Conservation (phyloP, 345 rosid species). For the Hypericum perforatum region DNA sequence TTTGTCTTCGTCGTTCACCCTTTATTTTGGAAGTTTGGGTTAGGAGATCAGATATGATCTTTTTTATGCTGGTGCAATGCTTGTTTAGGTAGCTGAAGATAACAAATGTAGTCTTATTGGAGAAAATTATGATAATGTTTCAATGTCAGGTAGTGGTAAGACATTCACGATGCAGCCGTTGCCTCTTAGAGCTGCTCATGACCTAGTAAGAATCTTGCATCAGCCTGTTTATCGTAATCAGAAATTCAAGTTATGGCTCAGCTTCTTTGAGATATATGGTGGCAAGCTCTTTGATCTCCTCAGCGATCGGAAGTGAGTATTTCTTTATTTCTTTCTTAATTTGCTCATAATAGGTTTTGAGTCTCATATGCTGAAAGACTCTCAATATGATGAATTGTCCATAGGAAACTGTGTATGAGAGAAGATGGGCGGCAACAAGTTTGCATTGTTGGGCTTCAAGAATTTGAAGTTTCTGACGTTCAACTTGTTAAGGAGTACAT, state of each 20-base stretch:
- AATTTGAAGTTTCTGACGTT: constrained; percentile 87
- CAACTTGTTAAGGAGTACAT: constrained; percentile 91
- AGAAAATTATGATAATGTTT: constrained; percentile 1
- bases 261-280: constrained; percentile 94
- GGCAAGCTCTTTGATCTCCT: constrained; percentile 95
- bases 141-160: constrained; percentile 86
- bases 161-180: constrained; percentile 98
- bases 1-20: no score
- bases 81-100: constrained; percentile 1
- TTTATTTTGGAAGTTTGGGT: no score
- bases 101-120: background rate
- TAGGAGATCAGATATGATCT: no score
- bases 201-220: constrained; percentile 74
- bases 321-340: constrained; percentile 1
- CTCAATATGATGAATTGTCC: constrained; percentile 4
- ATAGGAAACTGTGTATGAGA: constrained; percentile 95
- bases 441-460: constrained; percentile 97
- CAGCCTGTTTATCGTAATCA: constrained; percentile 80
- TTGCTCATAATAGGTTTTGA: background rate
- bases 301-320: constrained; percentile 70
- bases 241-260: constrained; percentile 88
- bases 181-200: constrained; percentile 78
- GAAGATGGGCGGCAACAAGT: constrained; percentile 99
- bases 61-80: background rate
- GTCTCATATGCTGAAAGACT: background rate